Percentiles rank a stretch among this genome's conserved stretches.
phyloP scores from a whole-genome alignment of 2,329 filamentous ascomycete genomes.

The Aspergillus tubingensis region DNA sequence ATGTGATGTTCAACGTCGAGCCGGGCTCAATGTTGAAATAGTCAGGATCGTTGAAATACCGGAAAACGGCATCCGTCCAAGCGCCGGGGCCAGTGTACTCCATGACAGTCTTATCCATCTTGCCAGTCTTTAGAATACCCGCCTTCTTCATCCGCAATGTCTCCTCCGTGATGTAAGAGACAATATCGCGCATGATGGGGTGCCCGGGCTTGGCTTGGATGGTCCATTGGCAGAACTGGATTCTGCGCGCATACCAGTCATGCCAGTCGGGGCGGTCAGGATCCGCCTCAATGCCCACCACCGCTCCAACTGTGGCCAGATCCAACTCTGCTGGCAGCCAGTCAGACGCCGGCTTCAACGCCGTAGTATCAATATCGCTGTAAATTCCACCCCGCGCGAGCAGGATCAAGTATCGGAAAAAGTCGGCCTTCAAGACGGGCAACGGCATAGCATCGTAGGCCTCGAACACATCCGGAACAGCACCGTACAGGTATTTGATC shows the following conservation, averaged over 20 bases:
- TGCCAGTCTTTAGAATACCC: constrained; percentile 63
- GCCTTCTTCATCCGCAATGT: constrained; percentile 71
- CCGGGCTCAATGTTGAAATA: constrained; percentile 76
- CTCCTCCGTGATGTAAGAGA: constrained; percentile 80
- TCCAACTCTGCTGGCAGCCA: constrained; percentile 85
- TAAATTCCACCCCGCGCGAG: constrained; percentile 81
- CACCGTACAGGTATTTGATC: constrained; percentile 81
- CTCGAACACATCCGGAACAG: constrained; percentile 75
- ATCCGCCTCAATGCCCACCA: constrained; percentile 95
- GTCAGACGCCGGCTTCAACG: constrained; percentile 77
- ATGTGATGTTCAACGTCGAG: constrained; percentile 74
- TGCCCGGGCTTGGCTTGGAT: constrained; percentile 95
- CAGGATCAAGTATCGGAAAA: constrained; percentile 74
- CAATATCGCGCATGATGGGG: constrained; percentile 83
- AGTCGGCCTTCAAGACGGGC: constrained; percentile 75
- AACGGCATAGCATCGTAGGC: constrained; percentile 73
- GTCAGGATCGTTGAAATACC: constrained; percentile 87
- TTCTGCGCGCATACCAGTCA: constrained; percentile 91
- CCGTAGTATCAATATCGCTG: constrained; percentile 87
- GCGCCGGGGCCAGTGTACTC: constrained; percentile 92
- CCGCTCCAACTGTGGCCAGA: constrained; percentile 74
- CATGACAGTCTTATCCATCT: constrained; percentile 73
- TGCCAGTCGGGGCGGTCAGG: constrained; percentile 90
- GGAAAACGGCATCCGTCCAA: constrained; percentile 91
- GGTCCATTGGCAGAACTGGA: constrained; percentile 99